Evolutionary conservation across 371 early-diverging fungal genomes (phyloP).

Genomic region (Polyrhizophydium stewartii): DNA sequence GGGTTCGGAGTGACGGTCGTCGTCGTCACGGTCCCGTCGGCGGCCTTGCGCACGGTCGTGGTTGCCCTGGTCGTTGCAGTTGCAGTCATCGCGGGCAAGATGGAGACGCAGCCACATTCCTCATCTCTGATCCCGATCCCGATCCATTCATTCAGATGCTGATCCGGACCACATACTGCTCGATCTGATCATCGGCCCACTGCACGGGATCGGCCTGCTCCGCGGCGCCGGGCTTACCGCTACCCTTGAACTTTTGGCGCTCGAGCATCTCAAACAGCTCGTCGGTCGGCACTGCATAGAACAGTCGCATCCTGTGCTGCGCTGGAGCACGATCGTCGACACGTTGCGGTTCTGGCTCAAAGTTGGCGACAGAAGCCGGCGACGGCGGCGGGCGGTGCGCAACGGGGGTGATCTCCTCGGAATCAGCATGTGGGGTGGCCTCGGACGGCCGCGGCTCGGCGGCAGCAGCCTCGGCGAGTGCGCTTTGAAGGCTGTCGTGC

Average conservation of each 20-base stretch:
- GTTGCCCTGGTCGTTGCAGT: not conserved
- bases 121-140: too few relatives aligned
- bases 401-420: too few relatives aligned
- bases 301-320: not conserved
- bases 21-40: not conserved
- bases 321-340: too few relatives aligned
- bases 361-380: too few relatives aligned
- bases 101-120: not conserved
- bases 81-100: not conserved
- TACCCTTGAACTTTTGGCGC: not conserved
- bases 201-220: not conserved
- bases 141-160: not conserved
- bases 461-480: too few relatives aligned
- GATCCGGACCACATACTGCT: not conserved
- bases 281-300: conserved; percentile 1
- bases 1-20: too few relatives aligned
- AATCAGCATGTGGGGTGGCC: too few relatives aligned
- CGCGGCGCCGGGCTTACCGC: not conserved
- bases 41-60: not conserved
- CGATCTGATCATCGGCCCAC: conserved; percentile 1
- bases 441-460: too few relatives aligned
- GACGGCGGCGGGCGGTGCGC: too few relatives aligned
- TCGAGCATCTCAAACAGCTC: not conserved
- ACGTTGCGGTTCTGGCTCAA: too few relatives aligned
- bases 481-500: not conserved